Evolutionary conservation across 1,284 basidiomycete genomes (phyloP), one percentile per base, ranked within the genome.

Genomic region (Malassezia arunalokei): DNA sequence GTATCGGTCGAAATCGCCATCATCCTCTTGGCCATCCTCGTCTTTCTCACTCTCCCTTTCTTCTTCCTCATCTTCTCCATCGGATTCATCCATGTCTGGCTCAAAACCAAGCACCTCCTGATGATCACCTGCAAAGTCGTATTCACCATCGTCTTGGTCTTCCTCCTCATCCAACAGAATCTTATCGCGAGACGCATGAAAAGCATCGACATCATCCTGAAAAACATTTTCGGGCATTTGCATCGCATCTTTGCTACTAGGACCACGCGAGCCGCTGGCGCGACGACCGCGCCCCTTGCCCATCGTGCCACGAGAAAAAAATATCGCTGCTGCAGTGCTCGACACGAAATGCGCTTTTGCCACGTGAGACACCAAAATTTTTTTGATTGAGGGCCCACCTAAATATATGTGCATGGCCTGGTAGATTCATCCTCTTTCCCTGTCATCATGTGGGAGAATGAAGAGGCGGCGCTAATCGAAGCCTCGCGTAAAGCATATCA

Each of bases 101-200:
- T 58, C 58, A 15, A 67, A 40, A 3, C 64, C 62, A 1, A 71
- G 54, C 3, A 71, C 64, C 33, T 67, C 63, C 5, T 63, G 54
- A 12, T 28, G 17, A 15, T 35, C 33, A 64, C 54, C 39, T 27
- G 57, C 49, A 14, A 71, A 64, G 47, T 62, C 51, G 47, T 67
- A 48, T 28, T 61, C 64, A 59, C 63, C 60, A 40, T 60, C 46
- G 40, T 59, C 58, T 32, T 59, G 57, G 33, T 63, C 62, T 17
- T 51, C 59, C 43, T 62, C 57, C 35, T 56, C 40, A 20, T 65
- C 82, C 6, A 92, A 77, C 9, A 86, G 77, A 54, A 92, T 85
- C 69, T 82, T 81, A 68, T 94, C 88, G 48, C 82, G 79, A 51
- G 76, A 57, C 15, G 58, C 55, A 39, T 67, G 56, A 43, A 71